A percentile compares a stretch with the other conserved stretches of the same genome.
phyloP scores from a whole-genome alignment of 305 asterid genomes.

The Solanum hybrid region DNA sequence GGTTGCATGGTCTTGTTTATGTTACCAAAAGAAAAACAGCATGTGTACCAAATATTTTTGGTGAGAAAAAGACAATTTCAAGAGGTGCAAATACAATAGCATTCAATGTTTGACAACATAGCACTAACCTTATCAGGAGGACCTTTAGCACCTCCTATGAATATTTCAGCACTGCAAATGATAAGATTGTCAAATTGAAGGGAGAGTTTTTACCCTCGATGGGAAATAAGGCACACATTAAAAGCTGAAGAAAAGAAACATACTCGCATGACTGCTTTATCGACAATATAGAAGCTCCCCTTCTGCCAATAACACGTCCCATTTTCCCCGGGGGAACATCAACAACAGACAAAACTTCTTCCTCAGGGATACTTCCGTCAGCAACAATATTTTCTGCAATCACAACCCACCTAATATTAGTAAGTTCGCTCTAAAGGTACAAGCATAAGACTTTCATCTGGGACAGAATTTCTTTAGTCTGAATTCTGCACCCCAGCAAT shows the following conservation, averaged over 20 bases:
- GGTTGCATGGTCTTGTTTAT: too few species aligned
- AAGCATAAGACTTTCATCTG: not conserved
- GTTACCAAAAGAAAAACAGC: not conserved
- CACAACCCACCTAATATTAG: constrained; percentile 10
- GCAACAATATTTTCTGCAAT: constrained; percentile 45
- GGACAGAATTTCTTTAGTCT: not conserved
- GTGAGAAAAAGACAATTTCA: not conserved
- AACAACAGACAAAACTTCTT: constrained; percentile 72
- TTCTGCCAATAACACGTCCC: constrained; percentile 84
- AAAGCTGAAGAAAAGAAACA: constrained; percentile 3
- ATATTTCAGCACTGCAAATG: constrained; percentile 86
- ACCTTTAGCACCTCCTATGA: constrained; percentile 82
- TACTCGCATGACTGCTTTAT: constrained; percentile 92
- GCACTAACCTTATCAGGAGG: constrained; percentile 83
- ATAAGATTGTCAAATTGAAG: constrained; percentile 3
- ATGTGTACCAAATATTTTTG: not conserved
- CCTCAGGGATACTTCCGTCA: constrained; percentile 52
- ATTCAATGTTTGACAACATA: not conserved
- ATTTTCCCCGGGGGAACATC: constrained; percentile 84
- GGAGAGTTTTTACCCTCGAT: not conserved
- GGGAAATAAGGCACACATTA: not conserved
- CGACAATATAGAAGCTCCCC: constrained; percentile 69
- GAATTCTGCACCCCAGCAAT: not conserved
- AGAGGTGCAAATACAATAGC: not conserved
- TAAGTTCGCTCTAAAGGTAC: not conserved